A percentile compares a stretch with the other conserved stretches of the same genome.
phyloP scores from a whole-genome alignment of 2,329 filamentous ascomycete genomes.

The Sarocladium brachiariae region DNA sequence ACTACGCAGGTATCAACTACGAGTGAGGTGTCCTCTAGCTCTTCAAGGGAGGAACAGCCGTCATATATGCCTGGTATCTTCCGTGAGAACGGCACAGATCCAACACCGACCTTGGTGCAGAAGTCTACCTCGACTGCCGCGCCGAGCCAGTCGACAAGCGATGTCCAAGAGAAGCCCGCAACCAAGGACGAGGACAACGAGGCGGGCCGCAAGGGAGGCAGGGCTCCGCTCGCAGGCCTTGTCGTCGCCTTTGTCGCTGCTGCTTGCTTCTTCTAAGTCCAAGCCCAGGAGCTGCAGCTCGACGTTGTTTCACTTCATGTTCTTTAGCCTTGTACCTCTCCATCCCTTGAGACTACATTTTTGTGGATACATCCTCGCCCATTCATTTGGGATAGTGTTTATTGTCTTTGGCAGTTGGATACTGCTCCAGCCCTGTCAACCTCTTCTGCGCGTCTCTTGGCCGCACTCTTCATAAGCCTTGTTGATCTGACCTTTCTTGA shows the following conservation, averaged over 20 bases:
- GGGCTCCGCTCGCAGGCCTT: constrained; percentile 45
- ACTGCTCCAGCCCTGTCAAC: not conserved
- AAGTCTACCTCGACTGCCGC: constrained; percentile 10
- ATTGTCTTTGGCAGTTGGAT: constrained; percentile 3
- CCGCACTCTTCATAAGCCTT: not conserved
- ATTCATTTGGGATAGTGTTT: constrained; percentile 6
- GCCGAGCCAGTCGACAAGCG: not conserved
- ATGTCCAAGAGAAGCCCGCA: constrained; percentile 15
- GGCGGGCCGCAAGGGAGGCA: constrained; percentile 39
- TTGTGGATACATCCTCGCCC: constrained; percentile 2
- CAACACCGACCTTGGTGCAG: not conserved
- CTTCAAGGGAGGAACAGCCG: constrained; percentile 15
- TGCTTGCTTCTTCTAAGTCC: constrained; percentile 37
- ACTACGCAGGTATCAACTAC: constrained; percentile 10
- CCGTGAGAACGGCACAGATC: constrained; percentile 40
- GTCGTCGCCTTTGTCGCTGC: constrained; percentile 50
- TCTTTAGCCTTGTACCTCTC: constrained; percentile 14
- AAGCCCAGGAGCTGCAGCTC: not conserved
- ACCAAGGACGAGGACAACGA: constrained; percentile 36
- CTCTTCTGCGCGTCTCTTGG: not conserved
- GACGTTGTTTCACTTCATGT: not conserved
- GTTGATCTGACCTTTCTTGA: not conserved
- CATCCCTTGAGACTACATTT: constrained; percentile 14
- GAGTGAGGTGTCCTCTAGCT: constrained; percentile 13
- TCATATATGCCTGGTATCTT: constrained; percentile 43